Base-by-base conservation (phyloP, 169 alveolate genomes). In the Plasmodium knowlesi region DNA sequence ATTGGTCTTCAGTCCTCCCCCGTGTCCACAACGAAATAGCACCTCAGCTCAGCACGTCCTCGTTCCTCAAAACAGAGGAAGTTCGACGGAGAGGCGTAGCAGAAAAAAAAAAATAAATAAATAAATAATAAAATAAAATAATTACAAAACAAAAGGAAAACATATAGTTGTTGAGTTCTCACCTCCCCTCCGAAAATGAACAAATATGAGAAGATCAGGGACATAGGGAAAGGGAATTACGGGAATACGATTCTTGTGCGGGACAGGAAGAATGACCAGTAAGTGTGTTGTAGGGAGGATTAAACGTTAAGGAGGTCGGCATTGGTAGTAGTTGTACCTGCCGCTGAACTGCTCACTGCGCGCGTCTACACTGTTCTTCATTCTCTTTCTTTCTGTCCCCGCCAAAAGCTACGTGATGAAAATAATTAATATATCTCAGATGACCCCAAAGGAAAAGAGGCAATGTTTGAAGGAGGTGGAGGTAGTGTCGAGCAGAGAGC, bases 401-500 rank as follows among this genome's bases (percentile, higher is more conserved):
- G 57, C 83, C 92, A 93, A n/a, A 81, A 94, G 81, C 94, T 95
- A 74, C 71, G 97, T 54, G 61, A 84, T 92, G 95, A 96, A 96
- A 83, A 93, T 96, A 80, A 95, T 96, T 67, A 96, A 96, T 84
- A 81, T 96, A 50, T 70, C 97, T 16, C 93, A 92, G 25, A 83
- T 96, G 82, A 71, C 96, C 54, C 96, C 94, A 22, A 81, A 85
- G 93, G 98, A 96, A 82, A 91, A 90, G 16, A 79, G 84, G 39
- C 96, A 95, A 22, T 96, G 98, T 83, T 57, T 96, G 90, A 96
- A 95, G 76, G 98, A 96, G 95, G 96, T 96, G n/a, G 96, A 95
- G 92, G 97, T 95, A 71, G 37, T 8, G 25, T 25, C 34, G 19
- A 28, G n/a, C 54, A 84, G 39, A 41, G 22, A 80, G 25, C n/a